Evolutionary conservation across 768 basidiomycete genomes (phyloP), one percentile per base, ranked within the genome.

Genomic region (Thelephora aurantiotincta): DNA sequence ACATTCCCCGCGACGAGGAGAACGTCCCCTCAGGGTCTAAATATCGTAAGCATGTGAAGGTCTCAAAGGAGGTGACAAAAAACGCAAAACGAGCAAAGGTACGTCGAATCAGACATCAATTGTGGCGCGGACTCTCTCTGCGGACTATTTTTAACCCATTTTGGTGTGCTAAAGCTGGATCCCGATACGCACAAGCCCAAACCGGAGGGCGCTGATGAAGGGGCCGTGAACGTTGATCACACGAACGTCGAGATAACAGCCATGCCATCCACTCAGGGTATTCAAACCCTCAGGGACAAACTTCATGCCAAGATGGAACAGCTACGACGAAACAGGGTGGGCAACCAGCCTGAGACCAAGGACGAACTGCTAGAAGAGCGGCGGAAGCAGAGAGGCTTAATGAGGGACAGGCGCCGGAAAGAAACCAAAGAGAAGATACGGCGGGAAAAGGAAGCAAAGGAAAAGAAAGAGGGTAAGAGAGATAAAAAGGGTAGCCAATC

Each of bases 41-140:
- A 61, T 89, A 80, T 58, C 82, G 85, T 54, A 89, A 89, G 61
- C 81, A 91, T 63, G 91, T 80, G 65, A 93, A 82, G 84, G 53
- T 75, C 81, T 19, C 75, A 82, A 91, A 94, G 60, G 89, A 93
- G 62, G 85, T 81, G 1, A 78, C 85, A 11, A 89, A 84, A 64
- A 91, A 89, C 56, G 89, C 89, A 0, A 88, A 83, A 60, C 74
- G 79, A 37, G 85, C 86, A 48, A 93, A 92, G 75, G 92, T 87
- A 47, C 30, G 48, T 26, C 30, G 20, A 4, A 16, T 42, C 19
- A 16, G 26, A 30, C 26, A 30, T 9, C 9, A 4, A 9, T 4
- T 4, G 26, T 9, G 4, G 26, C 26, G 26, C 26, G 9, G 5
- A 30, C 20, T 26, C 22, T 33, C 7, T 14, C 14, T 33, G 2